Percentiles rank a stretch among this genome's conserved stretches.
Conservation (phyloP, 257 asterid species). For the Ligustrum vulgare region DNA sequence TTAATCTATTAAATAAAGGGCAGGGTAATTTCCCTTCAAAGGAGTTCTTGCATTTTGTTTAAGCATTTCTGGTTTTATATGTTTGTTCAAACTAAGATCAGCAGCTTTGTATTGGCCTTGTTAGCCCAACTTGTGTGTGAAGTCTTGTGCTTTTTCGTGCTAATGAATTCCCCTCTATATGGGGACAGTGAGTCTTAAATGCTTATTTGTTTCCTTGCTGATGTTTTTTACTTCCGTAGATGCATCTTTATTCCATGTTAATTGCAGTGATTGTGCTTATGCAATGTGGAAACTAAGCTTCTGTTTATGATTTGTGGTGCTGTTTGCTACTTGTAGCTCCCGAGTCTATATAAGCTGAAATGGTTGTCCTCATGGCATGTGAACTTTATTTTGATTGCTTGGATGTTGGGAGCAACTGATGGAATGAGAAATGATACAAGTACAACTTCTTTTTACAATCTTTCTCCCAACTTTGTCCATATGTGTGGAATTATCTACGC, state of each 20-base stretch:
- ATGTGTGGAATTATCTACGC: no score
- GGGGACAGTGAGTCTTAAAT: background rate
- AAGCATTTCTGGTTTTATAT: background rate
- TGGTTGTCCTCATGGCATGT: no score
- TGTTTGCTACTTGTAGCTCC: no score
- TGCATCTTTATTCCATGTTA: background rate
- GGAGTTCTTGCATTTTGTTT: background rate
- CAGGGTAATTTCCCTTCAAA: constrained; percentile 4
- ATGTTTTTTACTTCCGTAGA: background rate
- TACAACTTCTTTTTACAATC: no score
- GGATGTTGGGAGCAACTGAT: constrained; percentile 12
- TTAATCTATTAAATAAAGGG: constrained; percentile 22
- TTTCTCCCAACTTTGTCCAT: no score
- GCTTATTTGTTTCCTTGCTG: background rate
- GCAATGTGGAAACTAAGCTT: no score
- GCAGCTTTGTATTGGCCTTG: background rate
- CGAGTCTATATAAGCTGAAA: no score
- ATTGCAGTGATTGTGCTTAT: background rate
- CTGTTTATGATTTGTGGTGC: no score
- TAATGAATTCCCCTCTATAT: background rate
- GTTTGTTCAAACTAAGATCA: background rate
- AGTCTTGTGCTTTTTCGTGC: background rate
- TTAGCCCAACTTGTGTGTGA: background rate
- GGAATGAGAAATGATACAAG: no score
- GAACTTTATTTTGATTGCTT: no score